Base-by-base conservation (phyloP, 75 land plant species). In the Azolla pinnata region DNA sequence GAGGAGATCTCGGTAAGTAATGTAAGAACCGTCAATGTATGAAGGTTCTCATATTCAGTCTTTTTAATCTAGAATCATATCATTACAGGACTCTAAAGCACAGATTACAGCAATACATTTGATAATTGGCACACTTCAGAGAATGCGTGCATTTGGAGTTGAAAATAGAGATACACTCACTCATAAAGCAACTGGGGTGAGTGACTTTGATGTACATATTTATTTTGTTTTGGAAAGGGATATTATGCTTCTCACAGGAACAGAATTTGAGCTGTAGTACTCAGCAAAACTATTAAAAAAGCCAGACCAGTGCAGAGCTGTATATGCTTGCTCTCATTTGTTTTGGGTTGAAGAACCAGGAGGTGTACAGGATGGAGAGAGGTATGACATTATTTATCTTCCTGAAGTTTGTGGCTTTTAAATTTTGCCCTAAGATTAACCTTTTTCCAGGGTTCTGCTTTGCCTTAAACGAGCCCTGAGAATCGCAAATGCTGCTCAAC, bases 401-500 rank as follows among this genome's bases (percentile, higher is more conserved):
- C 40, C 5, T 35, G 5, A 5, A 12, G 5, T 5, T 35, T 35
- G 40, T 35, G 40, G 40, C 40, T 35, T 35, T 35, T 35, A 5
- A 35, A 35, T 5, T 5, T 35, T 35, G 5, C 12, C 40, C n/a
- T n/a, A n/a, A n/a, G n/a, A n/a, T n/a, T n/a, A n/a, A n/a, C n/a
- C n/a, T n/a, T 14, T 23, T 44, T 60, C 17, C 80, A 95, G 99
- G 80, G 99, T 95, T 25, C 65, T 95, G 24, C 79, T 95, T 33
- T 95, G 99, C 68, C 67, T 95, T 34, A 95, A 95, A 75, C 87
- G 99, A 29, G 84, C 99, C 18, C 51, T 95, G 64, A 79, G 99
- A 62, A 95, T 95, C 60, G 99, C 99, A 40, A 89, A 95, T 85
- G 99, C 99, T 64, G 90, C 90, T 55, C 99, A 95, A 51, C 96